Base-by-base conservation (phyloP, 495 filamentous ascomycete species). In the Parmelia sp. region DNA sequence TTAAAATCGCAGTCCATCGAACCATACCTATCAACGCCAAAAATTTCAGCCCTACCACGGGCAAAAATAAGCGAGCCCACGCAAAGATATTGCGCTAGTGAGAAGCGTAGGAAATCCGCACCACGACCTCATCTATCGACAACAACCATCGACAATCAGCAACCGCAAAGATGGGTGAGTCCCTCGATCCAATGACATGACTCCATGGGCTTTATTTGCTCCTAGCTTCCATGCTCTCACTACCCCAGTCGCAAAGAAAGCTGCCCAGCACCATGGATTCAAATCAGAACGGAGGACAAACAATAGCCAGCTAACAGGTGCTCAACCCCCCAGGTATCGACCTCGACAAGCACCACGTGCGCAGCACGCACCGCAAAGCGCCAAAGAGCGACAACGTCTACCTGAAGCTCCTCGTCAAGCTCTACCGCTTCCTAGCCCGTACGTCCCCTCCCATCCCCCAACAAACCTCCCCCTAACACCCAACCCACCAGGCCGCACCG, bases 351-450 rank as follows among this genome's bases (percentile, higher is more conserved):
- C 90, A 95, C 83, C 91, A 95, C 84, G 88, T 89, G 80, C 86
- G 88, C 76, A 83, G 76, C 82, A 90, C 83, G 74, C 91, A 94
- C 81, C 89, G 91, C 80, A 92, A 90, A 86, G 93, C 93, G 66
- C 89, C 94, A 68, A 96, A 97, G 83, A 94, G 88, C 81, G 91
- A 96, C 80, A 97, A 98, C 82, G 90, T 92, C 70, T 97, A 97
- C 81, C 83, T 97, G 73, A 91, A 92, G 84, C 88, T 98, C 69
- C 83, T 97, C 74, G 92, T 97, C 80, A 97, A 97, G 87, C 90
- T 98, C 35, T 98, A 97, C 86, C 88, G 89, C 80, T 98, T 98
- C 88, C 82, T 98, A 72, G 88, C 92, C 72, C 92, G 93, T 96
- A 89, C 80, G 91, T 86, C 29, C 63, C 17, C 15, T 17, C n/a